phyloP scores from a whole-genome alignment of 306 rosid genomes.

The Morella rubra region DNA sequence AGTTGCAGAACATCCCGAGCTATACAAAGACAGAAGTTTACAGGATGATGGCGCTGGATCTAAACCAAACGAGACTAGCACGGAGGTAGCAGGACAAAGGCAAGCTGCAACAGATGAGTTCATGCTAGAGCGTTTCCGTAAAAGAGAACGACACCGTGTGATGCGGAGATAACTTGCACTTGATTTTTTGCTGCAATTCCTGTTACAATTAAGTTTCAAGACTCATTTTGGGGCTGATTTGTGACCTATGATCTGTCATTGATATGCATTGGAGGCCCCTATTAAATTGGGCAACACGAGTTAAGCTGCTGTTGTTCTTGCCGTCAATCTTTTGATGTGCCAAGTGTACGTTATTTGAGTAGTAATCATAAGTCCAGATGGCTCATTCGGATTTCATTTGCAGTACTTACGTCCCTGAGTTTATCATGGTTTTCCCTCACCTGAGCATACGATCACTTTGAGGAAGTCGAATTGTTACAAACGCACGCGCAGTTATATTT shows the following conservation, averaged over 20 bases:
- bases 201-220: background rate
- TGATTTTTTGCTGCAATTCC: conserved; percentile 14
- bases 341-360: too few relatives aligned
- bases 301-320: too few relatives aligned
- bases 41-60: conserved; percentile 65
- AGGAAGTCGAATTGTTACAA: too few relatives aligned
- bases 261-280: background rate
- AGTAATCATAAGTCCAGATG: too few relatives aligned
- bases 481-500: too few relatives aligned
- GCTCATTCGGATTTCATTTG: too few relatives aligned
- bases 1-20: conserved; percentile 91
- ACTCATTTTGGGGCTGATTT: conserved; percentile 1
- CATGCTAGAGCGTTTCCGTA: conserved; percentile 92
- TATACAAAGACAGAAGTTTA: conserved; percentile 70
- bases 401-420: too few relatives aligned
- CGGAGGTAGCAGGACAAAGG: conserved; percentile 69
- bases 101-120: conserved; percentile 95
- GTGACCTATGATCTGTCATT: background rate
- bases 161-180: conserved; percentile 59
- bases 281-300: too few relatives aligned
- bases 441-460: too few relatives aligned
- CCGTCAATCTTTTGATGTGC: too few relatives aligned
- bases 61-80: conserved; percentile 52
- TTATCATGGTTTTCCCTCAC: too few relatives aligned
- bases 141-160: conserved; percentile 92